Base-by-base conservation (phyloP, 768 basidiomycete genomes). In the Amylocystis lapponica region DNA sequence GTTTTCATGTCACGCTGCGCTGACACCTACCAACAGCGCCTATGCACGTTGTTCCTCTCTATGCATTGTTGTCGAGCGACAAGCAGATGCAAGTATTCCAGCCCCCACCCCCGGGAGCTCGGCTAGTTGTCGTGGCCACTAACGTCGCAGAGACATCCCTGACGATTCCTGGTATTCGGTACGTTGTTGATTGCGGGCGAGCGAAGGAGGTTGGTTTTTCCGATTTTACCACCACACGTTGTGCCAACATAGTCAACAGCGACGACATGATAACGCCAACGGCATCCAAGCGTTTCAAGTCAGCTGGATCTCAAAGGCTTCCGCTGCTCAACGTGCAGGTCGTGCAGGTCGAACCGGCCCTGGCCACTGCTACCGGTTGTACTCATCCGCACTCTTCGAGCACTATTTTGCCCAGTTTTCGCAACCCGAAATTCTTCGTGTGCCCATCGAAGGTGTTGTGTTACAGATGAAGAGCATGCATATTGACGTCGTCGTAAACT, bases 401-500 rank as follows among this genome's bases (percentile, higher is more conserved):
- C 79, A 94, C 57, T 80, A 95, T 62, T 95, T 98, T 58, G 83
- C 87, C 25, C 66, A 79, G 45, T 95, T 95, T 63, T 75, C 89
- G 0, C 69, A 79, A 45, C 96, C 96, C 2, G 96, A 99, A 62
- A 94, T 98, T 43, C 74, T 92, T 33, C 85, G 94, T 19, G 92
- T 89, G 69, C 94, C 96, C 0, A 95, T 98, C 52, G 96, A 98
- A 54, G 94, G 93, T 2, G 84, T 98, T 19, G 88, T 98, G 8
- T 71, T 98, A 25, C 94, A 97, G 63, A 97, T 99, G 95, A 99
- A 99, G 71, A 83, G 81, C 62, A 97, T 99, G 93, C 90, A 95
- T 58, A 95, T 99, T 46, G 93, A 98, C 56, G 75, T 90, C 1
- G 91, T 98, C 29, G 73, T 90, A 53, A 98, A 98, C 66, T 99